A percentile compares a stretch with the other conserved stretches of the same genome.
These are phyloP conservation scores for Heliamphora exappendiculata DNA, from an alignment of 148 eudicot species.

Conservation along the genomic window DNA sequence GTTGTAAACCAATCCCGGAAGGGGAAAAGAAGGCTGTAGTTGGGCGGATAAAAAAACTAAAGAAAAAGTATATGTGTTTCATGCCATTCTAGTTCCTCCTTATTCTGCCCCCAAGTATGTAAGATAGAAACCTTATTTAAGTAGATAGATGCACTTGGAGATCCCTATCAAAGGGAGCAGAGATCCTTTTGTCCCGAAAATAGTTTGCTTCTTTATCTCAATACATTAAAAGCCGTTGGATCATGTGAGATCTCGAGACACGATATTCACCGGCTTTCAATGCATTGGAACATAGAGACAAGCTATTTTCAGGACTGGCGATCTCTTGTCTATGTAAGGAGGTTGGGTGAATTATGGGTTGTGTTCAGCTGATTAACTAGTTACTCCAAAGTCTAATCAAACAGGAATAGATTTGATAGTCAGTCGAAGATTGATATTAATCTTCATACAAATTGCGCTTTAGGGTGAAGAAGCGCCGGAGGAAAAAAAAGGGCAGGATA, in stretches of 20 bases:
- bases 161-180: too few relatives aligned
- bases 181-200: too few relatives aligned
- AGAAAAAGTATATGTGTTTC: conserved; percentile 21
- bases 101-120: not conserved
- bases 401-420: not conserved
- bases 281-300: too few relatives aligned
- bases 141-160: not conserved
- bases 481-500: not conserved
- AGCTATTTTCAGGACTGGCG: too few relatives aligned
- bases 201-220: too few relatives aligned
- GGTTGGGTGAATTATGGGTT: not conserved
- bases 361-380: not conserved
- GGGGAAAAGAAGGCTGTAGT: conserved; percentile 15
- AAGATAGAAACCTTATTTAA: not conserved
- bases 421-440: not conserved
- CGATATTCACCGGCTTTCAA: too few relatives aligned
- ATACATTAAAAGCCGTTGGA: too few relatives aligned
- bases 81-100: conserved; percentile 13
- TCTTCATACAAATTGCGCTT: not conserved
- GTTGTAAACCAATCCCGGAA: not conserved
- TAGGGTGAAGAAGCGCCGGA: not conserved
- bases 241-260: too few relatives aligned
- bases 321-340: not conserved
- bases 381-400: not conserved
- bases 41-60: conserved; percentile 14